Base-by-base conservation (phyloP, 2,329 filamentous ascomycete species). In the Apiospora koreana region DNA sequence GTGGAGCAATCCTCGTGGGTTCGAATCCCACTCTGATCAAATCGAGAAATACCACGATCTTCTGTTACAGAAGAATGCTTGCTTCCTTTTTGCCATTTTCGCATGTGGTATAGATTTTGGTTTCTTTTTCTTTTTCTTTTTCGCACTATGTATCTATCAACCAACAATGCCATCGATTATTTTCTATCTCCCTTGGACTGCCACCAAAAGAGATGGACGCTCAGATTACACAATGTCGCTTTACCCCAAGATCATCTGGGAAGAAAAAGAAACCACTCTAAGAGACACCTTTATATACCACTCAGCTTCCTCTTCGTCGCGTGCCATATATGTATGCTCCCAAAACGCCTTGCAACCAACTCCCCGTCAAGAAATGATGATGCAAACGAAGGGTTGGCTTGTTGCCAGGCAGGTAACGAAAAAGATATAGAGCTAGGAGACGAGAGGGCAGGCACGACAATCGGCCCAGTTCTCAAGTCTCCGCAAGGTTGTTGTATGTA, bases 21-120 rank as follows among this genome's bases (percentile, higher is more conserved):
- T 77, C 75, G 72, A 77, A 73, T 77, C 75, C 75, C 75, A 77
- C 75, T 76, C 75, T 77, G 72, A 72, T 77, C 75, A 75, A 75
- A 16, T 62, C 23, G 31, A 38, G 21, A 38, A n/a, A 10, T 62
- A 62, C 54, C 54, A 62, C 54, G 54, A 31, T 31, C 54, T 62
- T 62, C 54, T 62, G 54, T 38, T 9, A 62, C 54, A 62, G 31
- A 62, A 62, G 54, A 35, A 8, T 21, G 1, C 21, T 35, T 46
- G 42, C 31, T 67, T 28, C 43, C 18, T 66, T 66, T 41, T 43
- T 42, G 12, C 38, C 2, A 16, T 18, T 45, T 31, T 25, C 7
- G 28, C 2, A 10, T 38, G 14, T 16, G 8, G 9, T 16, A 21
- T 41, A 45, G 3, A 21, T 5, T 5, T 48, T 23, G 8, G 12